Evolutionary conservation across 1,139 yeast genomes (phyloP).

Genomic region (Arxiozyma telluris): DNA sequence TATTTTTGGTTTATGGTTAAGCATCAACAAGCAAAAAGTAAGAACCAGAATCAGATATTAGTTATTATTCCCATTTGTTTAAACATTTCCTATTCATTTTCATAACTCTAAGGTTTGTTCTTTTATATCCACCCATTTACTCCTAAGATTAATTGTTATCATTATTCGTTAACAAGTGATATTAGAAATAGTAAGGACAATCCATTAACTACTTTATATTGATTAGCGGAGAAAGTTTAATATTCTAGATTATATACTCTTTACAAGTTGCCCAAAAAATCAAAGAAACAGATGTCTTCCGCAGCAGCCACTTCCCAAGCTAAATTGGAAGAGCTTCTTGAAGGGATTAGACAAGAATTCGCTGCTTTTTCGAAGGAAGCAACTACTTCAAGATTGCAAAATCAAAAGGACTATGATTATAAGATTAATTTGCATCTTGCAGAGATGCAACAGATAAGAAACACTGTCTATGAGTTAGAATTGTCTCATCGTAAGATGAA

Average conservation of each 20-base stretch:
- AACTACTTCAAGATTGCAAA: conserved; percentile 71
- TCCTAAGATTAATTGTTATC: neutral
- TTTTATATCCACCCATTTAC: neutral
- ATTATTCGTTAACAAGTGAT: neutral
- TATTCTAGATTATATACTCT: neutral
- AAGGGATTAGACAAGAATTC: conserved; percentile 87
- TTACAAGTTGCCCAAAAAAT: neutral
- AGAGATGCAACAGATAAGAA: conserved; percentile 90
- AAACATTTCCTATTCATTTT: no score
- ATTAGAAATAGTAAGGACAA: neutral
- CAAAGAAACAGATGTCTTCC: conserved; percentile 7
- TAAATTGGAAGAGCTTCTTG: conserved; percentile 54
- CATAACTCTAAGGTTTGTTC: neutral
- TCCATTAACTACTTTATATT: neutral
- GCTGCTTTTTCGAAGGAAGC: conserved; percentile 83
- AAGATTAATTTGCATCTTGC: conserved; percentile 87
- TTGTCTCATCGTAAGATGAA: conserved; percentile 91
- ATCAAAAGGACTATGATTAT: conserved; percentile 82
- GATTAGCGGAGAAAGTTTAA: neutral
- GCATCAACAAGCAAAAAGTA: no score
- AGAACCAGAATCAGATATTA: neutral
- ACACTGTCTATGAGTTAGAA: conserved; percentile 88
- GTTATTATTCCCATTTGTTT: neutral
- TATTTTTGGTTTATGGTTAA: neutral
- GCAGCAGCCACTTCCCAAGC: conserved; percentile 8